Evolutionary conservation across 352 stramenopile species (phyloP), one percentile per base, ranked within the genome.

Genomic region (Globisporangium rhizosaccharum): DNA sequence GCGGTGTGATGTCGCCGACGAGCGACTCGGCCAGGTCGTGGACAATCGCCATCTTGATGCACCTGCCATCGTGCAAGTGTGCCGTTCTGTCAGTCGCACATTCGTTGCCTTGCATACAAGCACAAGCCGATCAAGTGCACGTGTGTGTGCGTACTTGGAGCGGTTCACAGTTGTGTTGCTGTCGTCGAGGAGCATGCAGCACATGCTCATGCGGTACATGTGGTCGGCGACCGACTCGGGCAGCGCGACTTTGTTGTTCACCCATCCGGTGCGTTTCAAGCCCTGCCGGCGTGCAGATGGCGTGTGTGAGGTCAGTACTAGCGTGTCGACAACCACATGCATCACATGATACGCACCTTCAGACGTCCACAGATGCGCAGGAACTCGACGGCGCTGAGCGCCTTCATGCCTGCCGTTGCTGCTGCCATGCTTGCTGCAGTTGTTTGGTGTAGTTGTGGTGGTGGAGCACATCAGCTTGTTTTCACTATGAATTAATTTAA

Each of bases 161-260:
- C 76, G 76, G 57, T 80, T 82, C 17, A 93, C 72, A 8, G 74
- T 67, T 36, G 73, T 64, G 53, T 90, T 85, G 37, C 68, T 72
- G 30, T 90, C 82, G 25, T 96, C 82, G 42, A 97, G 71, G 39
- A 97, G 70, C 82, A 97, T 88, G 53, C 82, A 93, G 68, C 87
- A 94, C 83, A 96, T 95, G 9, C 85, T 70, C 78, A 98, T 96
- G 61, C 92, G 86, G 66, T 96, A 97, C 73, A 95, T 97, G 75
- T 98, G 92, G 67, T 98, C 92, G 26, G 92, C 88, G 23, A 98
- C 90, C 8, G 87, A 97, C 71, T 98, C 92, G 12, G 91, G 87
- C 25, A 88, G 62, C 20, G 80, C 62, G 47, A 97, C 90, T 4
- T 93, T 86, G 67, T 92, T 88, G 61, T 92, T 92, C n/a, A 98